Evolutionary conservation across 805 yeast genomes (phyloP).

Genomic region (Candida alai): DNA sequence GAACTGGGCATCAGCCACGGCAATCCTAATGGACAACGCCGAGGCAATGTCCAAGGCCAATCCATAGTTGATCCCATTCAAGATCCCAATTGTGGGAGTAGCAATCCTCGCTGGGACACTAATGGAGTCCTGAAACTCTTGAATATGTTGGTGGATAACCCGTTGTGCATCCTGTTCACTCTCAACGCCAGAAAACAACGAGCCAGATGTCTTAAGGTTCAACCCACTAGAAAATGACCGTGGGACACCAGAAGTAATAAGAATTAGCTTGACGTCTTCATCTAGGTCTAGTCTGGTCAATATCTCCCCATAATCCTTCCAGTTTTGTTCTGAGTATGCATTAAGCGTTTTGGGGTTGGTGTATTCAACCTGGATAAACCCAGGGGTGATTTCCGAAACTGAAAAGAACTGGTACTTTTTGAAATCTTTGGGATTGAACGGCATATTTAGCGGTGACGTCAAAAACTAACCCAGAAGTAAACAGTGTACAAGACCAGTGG

Average conservation of each 20-base stretch:
- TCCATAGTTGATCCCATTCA: slow-evolving; percentile 65
- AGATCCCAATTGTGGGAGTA: slow-evolving; percentile 63
- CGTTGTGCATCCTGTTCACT: slow-evolving; percentile 12
- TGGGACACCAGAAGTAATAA: slow-evolving; percentile 54
- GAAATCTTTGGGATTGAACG: slow-evolving; percentile 18
- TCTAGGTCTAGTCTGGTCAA: slow-evolving; percentile 43
- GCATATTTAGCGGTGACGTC: slow-evolving; percentile 10
- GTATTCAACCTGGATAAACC: slow-evolving; percentile 54
- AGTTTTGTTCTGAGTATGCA: slow-evolving; percentile 52
- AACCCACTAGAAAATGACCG: slow-evolving; percentile 62
- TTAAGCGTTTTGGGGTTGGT: slow-evolving; percentile 60
- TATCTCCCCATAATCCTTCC: slow-evolving; percentile 53
- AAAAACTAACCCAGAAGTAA: background rate
- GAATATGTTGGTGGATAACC: slow-evolving; percentile 29
- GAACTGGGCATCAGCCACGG: slow-evolving; percentile 47
- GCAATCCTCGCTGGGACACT: slow-evolving; percentile 43
- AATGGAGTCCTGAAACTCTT: slow-evolving; percentile 57
- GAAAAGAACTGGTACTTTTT: slow-evolving; percentile 26
- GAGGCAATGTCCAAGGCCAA: slow-evolving; percentile 65
- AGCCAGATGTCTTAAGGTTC: slow-evolving; percentile 43
- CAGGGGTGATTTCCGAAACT: slow-evolving; percentile 42
- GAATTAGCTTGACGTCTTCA: slow-evolving; percentile 45
- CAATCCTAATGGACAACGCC: slow-evolving; percentile 55
- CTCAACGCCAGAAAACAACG: slow-evolving; percentile 1
- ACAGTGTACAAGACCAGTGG: background rate